Conservation (phyloP, 2,329 filamentous ascomycete genomes). For the Pseudopyricularia javanii region DNA sequence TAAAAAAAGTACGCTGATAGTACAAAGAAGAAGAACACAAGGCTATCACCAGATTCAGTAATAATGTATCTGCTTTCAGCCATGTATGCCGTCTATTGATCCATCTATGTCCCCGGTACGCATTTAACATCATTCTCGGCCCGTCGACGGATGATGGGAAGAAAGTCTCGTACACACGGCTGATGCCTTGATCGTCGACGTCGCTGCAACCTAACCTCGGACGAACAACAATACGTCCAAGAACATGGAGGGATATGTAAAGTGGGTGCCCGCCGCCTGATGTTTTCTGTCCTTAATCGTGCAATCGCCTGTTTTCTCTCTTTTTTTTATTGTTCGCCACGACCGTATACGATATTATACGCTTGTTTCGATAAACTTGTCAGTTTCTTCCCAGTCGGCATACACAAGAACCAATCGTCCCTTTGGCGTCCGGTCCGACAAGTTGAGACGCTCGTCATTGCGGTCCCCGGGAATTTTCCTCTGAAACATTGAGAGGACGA, state of each 20-base stretch:
- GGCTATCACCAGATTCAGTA: too few species aligned
- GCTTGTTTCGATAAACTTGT: not conserved
- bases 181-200: not conserved
- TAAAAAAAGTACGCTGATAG: too few species aligned
- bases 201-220: not conserved
- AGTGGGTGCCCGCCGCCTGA: not conserved
- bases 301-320: not conserved
- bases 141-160: not conserved
- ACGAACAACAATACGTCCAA: not conserved
- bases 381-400: too few species aligned
- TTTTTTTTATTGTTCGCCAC: too few species aligned
- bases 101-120: too few species aligned
- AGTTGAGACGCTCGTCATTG: not conserved
- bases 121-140: not conserved
- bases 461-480: not conserved
- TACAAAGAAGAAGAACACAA: too few species aligned
- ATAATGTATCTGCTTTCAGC: too few species aligned
- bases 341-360: not conserved
- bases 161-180: not conserved
- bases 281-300: not conserved
- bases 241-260: not conserved
- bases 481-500: not conserved
- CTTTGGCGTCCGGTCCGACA: not conserved
- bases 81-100: too few species aligned
- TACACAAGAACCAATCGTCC: too few species aligned